These are phyloP conservation scores for Rhizophora mangle DNA, from an alignment of 345 rosid species.

Conservation along the genomic window DNA sequence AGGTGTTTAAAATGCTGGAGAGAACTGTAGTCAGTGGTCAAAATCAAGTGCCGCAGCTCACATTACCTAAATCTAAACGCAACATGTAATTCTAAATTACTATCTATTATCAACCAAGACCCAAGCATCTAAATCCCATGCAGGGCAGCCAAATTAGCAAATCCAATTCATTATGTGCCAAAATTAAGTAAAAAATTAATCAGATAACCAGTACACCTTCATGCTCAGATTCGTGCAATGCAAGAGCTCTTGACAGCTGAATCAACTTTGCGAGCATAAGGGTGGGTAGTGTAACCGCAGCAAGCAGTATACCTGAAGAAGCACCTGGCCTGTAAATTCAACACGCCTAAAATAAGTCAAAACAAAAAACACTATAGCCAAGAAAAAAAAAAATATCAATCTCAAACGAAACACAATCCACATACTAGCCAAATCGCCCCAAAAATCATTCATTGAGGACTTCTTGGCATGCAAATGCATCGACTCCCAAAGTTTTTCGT, in stretches of 20 bases:
- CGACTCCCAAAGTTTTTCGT: too few relatives aligned
- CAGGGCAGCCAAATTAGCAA: not conserved
- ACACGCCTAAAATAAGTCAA: not conserved
- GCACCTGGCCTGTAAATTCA: slow-evolving; percentile 59
- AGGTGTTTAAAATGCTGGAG: not conserved
- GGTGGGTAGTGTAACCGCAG: slow-evolving; percentile 76
- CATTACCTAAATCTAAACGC: too few relatives aligned
- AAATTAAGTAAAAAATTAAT: not conserved
- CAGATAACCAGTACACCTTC: slow-evolving; percentile 41
- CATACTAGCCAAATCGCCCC: too few relatives aligned
- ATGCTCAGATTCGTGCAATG: slow-evolving; percentile 41
- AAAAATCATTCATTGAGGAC: too few relatives aligned
- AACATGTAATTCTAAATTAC: too few relatives aligned
- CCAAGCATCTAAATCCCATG: too few relatives aligned
- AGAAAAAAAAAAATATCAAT: not conserved
- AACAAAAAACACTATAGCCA: not conserved
- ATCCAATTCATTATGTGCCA: not conserved
- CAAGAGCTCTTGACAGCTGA: slow-evolving; percentile 67
- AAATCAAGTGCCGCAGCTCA: too few relatives aligned
- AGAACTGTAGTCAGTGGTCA: too few relatives aligned
- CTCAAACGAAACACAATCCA: too few relatives aligned
- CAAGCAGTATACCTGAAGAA: slow-evolving; percentile 82
- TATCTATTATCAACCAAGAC: too few relatives aligned
- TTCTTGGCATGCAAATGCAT: too few relatives aligned
- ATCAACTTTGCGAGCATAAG: slow-evolving; percentile 69